Base-by-base conservation (phyloP, 129 eudicot species). In the Helichrysum umbraculigerum region DNA sequence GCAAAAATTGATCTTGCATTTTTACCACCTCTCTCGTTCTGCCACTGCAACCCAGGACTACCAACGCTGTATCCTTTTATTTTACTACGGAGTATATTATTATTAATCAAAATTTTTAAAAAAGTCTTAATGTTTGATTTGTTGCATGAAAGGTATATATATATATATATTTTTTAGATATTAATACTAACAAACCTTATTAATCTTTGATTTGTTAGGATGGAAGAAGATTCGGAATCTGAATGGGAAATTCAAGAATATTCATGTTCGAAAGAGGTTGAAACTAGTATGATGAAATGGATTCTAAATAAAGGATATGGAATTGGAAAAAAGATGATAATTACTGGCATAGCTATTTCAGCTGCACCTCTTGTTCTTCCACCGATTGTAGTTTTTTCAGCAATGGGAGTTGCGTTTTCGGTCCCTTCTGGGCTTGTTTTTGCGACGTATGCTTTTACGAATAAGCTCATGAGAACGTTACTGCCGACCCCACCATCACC, bases 291-390 rank as follows among this genome's bases (percentile, higher is more conserved):
- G 34, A 41, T 86, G 56, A 66, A 82, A 47, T 79, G 94, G 98
- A 69, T 90, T 0, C 68, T 88, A 57, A 80, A 76, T 56, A 80
- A 71, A 2, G 92, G 94, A 21, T 68, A 83, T 52, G 34, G 64
- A 70, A 70, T 86, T 1, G 98, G 92, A 41, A 86, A 78, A 75
- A 90, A 83, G 79, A 64, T 83, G 44, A 83, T 82, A 20, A 44
- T 93, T 5, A 82, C 98, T 1, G 91, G 98, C 33, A 73, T 87
- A 30, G 83, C 84, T 0, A 67, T 93, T 29, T 68, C 98, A 58
- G 85, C 98, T 50, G 95, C 87, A 29, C 95, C 98, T 0, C 22
- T 90, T 22, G 89, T 90, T 78, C 82, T 93, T 77, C 98, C 98
- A 73, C 91, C 95, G 3, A 86, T 92, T 65, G 51, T 88, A 16